Evolutionary conservation across 2,329 filamentous ascomycete genomes (phyloP).

Genomic region (Pseudogymnoascus sp.): DNA sequence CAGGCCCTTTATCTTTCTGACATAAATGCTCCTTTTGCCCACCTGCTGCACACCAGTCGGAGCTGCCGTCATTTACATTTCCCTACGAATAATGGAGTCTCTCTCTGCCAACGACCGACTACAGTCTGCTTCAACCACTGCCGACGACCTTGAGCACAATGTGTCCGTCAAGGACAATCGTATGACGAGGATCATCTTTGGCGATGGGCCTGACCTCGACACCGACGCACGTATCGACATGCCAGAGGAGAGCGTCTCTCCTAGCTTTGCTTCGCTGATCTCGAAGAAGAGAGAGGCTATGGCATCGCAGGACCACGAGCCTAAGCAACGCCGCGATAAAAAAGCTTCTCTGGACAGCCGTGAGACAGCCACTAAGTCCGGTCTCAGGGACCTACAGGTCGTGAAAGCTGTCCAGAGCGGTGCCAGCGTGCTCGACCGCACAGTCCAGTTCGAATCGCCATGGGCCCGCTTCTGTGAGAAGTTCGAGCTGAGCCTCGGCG

Average conservation of each 20-base stretch:
- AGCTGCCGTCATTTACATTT: neutral
- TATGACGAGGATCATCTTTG: neutral
- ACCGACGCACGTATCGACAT: neutral
- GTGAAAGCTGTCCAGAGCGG: conserved; percentile 12
- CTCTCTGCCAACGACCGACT: neutral
- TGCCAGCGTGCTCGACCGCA: conserved; percentile 10
- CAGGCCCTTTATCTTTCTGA: neutral
- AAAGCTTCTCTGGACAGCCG: neutral
- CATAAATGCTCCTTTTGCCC: neutral
- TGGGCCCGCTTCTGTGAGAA: conserved; percentile 15
- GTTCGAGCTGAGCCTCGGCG: conserved; percentile 12
- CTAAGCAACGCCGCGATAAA: neutral
- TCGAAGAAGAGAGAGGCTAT: neutral
- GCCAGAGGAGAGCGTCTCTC: neutral
- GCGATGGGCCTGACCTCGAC: neutral
- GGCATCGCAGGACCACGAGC: neutral
- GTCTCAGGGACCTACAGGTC: conserved; percentile 10
- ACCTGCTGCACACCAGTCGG: neutral
- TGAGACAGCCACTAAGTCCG: conserved; percentile 7
- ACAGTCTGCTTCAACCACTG: neutral
- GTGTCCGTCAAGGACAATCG: neutral
- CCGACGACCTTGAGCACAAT: neutral
- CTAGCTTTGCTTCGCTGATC: neutral
- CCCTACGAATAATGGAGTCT: neutral
- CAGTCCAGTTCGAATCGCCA: conserved; percentile 7